Conservation (phyloP, 2,329 filamentous ascomycete genomes). For the Rosellinia necatrix region DNA sequence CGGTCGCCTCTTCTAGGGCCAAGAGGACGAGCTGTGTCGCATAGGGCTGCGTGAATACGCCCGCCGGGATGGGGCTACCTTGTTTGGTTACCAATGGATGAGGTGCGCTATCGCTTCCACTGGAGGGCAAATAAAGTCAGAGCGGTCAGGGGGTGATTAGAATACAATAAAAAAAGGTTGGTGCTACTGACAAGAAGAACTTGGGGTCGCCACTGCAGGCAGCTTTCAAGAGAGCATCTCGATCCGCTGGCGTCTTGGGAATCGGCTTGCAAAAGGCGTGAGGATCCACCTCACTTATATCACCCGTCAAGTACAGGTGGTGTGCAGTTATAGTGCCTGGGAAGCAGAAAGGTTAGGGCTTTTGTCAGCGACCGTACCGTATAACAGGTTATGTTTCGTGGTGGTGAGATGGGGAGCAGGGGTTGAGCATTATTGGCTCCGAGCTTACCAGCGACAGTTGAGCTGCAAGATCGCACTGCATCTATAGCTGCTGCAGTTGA, state of each 20-base stretch:
- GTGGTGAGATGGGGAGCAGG: neutral
- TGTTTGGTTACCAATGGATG: slow-evolving; percentile 66
- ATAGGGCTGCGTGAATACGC: slow-evolving; percentile 74
- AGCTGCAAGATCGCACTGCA: slow-evolving; percentile 76
- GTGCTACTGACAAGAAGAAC: slow-evolving; percentile 55
- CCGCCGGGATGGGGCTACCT: slow-evolving; percentile 59
- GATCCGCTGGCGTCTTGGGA: slow-evolving; percentile 71
- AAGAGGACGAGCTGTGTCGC: slow-evolving; percentile 62
- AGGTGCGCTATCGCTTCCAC: slow-evolving; percentile 66
- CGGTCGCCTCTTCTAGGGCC: slow-evolving; percentile 65
- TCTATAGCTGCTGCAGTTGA: slow-evolving; percentile 81
- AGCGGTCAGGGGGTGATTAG: neutral
- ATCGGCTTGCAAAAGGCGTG: slow-evolving; percentile 80
- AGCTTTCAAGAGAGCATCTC: slow-evolving; percentile 56
- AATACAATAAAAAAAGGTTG: neutral
- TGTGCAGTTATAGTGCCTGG: slow-evolving; percentile 81
- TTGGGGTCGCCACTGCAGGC: slow-evolving; percentile 51
- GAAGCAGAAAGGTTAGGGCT: neutral
- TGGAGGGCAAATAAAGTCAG: slow-evolving; percentile 28
- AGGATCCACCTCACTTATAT: slow-evolving; percentile 66
- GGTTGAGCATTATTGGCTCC: neutral
- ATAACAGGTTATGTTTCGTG: neutral
- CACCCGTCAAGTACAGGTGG: slow-evolving; percentile 79
- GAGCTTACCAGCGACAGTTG: slow-evolving; percentile 66
- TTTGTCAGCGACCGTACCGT: too few relatives aligned